Evolutionary conservation across 306 rosid genomes (phyloP).

Genomic region (Dicorynia guianensis): DNA sequence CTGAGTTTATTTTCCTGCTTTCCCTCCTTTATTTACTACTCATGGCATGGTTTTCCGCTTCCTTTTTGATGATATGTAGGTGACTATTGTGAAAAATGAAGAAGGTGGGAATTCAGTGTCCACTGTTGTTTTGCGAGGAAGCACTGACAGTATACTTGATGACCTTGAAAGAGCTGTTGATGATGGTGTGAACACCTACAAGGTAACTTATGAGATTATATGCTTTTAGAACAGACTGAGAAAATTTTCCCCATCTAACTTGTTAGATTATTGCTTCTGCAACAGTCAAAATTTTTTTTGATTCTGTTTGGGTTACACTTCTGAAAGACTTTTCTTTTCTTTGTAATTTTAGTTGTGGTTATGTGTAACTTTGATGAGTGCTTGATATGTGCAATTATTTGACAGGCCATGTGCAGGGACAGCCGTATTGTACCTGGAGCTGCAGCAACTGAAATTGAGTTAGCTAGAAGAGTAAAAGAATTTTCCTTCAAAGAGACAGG

Average conservation of each 20-base stretch:
- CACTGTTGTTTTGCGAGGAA: slow-evolving; percentile 80
- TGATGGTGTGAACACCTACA: slow-evolving; percentile 92
- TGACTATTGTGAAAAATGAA: slow-evolving; percentile 76
- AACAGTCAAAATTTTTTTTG: background rate
- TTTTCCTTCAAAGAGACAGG: slow-evolving; percentile 92
- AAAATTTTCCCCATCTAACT: background rate
- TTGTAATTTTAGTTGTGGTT: background rate
- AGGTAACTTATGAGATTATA: slow-evolving; percentile 55
- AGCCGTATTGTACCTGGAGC: slow-evolving; percentile 94
- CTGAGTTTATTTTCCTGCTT: background rate
- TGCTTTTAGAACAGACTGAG: slow-evolving; percentile 17
- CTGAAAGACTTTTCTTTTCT: background rate
- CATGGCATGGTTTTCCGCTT: slow-evolving; percentile 1
- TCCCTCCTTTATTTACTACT: background rate
- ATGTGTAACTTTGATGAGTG: slow-evolving; percentile 22
- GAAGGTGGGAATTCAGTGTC: slow-evolving; percentile 87
- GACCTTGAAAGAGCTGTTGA: slow-evolving; percentile 96
- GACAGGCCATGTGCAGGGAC: slow-evolving; percentile 92
- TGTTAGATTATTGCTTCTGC: slow-evolving; percentile 9
- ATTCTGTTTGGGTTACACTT: slow-evolving; percentile 23
- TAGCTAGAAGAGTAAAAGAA: slow-evolving; percentile 86
- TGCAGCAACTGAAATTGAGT: slow-evolving; percentile 94
- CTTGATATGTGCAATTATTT: slow-evolving; percentile 34
- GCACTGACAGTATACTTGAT: slow-evolving; percentile 87
- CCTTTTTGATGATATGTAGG: slow-evolving; percentile 47